Percentiles rank a stretch among this genome's conserved stretches.
Conservation (phyloP, 75 land plant genomes). For the Selaginella moellendorffii region DNA sequence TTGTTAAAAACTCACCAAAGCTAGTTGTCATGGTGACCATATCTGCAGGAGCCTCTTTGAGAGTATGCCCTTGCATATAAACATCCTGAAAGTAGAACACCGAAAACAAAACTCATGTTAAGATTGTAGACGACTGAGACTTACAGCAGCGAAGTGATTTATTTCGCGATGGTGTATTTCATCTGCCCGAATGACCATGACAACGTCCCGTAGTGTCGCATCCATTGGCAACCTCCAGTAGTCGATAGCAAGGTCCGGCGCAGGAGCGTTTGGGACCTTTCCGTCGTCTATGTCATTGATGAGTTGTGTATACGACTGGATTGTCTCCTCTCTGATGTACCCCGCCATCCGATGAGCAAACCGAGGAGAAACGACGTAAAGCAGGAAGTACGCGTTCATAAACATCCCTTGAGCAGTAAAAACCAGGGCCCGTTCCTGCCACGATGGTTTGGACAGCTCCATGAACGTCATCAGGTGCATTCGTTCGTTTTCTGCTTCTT, state of each 20-base stretch:
- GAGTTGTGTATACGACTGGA: constrained; percentile 3
- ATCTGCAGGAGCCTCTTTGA: background rate
- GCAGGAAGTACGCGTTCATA: background rate
- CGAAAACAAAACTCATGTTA: too few species aligned
- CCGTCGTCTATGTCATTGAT: background rate
- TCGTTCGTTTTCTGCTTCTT: constrained; percentile 3
- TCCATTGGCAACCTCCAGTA: constrained; percentile 2
- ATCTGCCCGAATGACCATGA: constrained; percentile 3
- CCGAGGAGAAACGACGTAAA: constrained; percentile 3
- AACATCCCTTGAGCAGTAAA: background rate
- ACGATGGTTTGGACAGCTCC: background rate
- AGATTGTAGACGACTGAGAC: too few species aligned
- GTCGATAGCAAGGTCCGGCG: background rate
- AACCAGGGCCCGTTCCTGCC: background rate
- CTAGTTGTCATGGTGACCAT: too few species aligned
- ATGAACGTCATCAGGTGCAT: constrained; percentile 4
- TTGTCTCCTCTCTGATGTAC: background rate
- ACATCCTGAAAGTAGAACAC: background rate
- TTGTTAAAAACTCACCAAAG: too few species aligned
- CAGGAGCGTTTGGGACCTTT: background rate
- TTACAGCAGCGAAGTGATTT: background rate
- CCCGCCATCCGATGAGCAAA: constrained; percentile 4
- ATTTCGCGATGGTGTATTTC: constrained; percentile 7
- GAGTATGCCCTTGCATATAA: background rate
- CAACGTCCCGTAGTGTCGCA: background rate